Evolutionary conservation across 2,329 filamentous ascomycete species (phyloP), one percentile per base, ranked within the genome.

Genomic region (Penicillium sp.): DNA sequence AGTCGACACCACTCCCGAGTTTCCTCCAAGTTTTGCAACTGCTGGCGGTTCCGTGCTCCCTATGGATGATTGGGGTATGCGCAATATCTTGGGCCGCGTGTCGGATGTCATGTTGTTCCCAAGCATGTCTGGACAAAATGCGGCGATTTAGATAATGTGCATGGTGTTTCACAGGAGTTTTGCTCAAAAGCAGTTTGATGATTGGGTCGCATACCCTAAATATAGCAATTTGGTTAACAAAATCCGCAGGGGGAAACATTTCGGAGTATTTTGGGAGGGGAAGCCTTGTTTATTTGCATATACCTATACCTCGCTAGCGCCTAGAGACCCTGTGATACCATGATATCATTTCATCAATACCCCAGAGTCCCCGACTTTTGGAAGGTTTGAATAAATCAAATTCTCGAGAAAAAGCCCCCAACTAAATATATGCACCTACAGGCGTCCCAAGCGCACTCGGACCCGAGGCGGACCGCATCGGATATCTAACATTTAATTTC

Each of bases 61-160:
- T 8, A 42, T 57, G n/a, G 65, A 69, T 27, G 65, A 67, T 22
- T 56, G 60, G 46, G 60, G 63, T 42, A 69, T 72, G 59, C 66
- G 61, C 42, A 65, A 67, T 44, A 73, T 73, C 42, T 54, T 73
- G 9, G 69, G 65, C 49, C 65, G 62, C 20, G 70, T 73, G 11
- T 71, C 70, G 29, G 67, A 72, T 41, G 70, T 72, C 31, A 73
- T 73, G 70, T 55, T 71, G 29, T 73, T 73, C 51, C 70, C 70
- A 14, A 71, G 55, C 26, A 68, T 71, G 65, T 62, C 57, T 26
- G 62, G 60, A 1, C 18, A 49, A 11, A 31, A 50, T 2, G 56
- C 62, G 1, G 29, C 49, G 15, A 48, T 49, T 1, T 60, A 27
- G 48, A 26, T 25, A 7, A 12, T 33, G 23, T 46, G 41, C 29